Evolutionary conservation across 768 basidiomycete genomes (phyloP).

Genomic region (Phaeotremella fagi): DNA sequence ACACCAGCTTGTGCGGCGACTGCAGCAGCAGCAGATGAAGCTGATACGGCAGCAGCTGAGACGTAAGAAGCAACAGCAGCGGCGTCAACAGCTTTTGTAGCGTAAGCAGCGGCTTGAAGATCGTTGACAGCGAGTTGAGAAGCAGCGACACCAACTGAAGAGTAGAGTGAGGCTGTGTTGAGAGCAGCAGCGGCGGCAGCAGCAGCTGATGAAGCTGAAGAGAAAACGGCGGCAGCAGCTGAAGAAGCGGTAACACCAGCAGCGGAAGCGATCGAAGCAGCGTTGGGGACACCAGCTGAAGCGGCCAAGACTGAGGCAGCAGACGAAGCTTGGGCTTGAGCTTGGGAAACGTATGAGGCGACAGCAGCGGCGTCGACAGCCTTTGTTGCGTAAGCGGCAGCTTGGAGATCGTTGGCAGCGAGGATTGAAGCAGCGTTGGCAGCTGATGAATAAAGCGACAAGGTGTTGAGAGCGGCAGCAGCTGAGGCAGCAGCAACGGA

Average conservation of each 20-base stretch:
- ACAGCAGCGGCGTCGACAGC: not conserved
- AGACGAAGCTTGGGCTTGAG: not conserved
- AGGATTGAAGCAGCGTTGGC: not conserved
- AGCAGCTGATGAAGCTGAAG: not conserved
- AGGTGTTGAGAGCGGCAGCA: not conserved
- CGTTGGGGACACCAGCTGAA: not conserved
- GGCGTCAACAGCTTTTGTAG: too few species aligned
- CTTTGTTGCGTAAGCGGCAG: not conserved
- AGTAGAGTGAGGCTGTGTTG: too few species aligned
- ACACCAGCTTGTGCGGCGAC: too few species aligned
- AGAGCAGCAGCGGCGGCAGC: not conserved
- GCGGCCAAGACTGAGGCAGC: not conserved
- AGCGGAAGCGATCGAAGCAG: not conserved
- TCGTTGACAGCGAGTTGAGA: too few species aligned
- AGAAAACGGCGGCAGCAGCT: not conserved
- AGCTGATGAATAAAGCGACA: too few species aligned
- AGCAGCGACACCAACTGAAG: too few species aligned
- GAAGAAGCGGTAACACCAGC: not conserved
- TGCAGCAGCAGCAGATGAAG: too few species aligned
- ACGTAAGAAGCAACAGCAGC: too few species aligned
- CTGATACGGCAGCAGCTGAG: too few species aligned
- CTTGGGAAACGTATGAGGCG: not conserved
- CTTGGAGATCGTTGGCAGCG: not conserved
- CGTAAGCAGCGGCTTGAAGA: too few species aligned
- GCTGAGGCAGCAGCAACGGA: not conserved